Evolutionary conservation across 805 yeast species (phyloP).

Genomic region (Zygoascus biomembranicola): DNA sequence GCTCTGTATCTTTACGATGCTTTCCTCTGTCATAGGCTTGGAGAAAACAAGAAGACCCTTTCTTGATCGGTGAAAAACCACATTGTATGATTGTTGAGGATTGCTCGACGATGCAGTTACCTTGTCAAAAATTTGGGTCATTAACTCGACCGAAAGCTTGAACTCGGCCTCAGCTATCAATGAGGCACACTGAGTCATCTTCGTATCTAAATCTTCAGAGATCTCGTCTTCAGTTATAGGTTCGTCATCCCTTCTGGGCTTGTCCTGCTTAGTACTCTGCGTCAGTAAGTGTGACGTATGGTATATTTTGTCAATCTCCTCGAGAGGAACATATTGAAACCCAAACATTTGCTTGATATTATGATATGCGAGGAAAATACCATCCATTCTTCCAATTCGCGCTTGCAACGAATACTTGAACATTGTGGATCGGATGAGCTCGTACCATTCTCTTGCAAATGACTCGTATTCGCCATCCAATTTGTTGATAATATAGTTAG

Average conservation of each 20-base stretch:
- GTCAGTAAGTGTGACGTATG: constrained; percentile 30
- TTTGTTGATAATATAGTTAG: constrained; percentile 59
- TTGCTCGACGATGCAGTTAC: constrained; percentile 29
- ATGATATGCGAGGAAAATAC: constrained; percentile 87
- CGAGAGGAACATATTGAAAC: constrained; percentile 75
- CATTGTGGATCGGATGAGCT: constrained; percentile 65
- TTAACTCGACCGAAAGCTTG: constrained; percentile 45
- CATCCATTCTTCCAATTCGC: constrained; percentile 94
- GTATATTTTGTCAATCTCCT: constrained; percentile 56
- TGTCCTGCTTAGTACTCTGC: background rate
- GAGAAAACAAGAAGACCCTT: constrained; percentile 23
- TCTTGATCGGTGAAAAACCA: constrained; percentile 18
- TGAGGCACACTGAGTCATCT: constrained; percentile 29
- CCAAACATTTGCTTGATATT: constrained; percentile 77
- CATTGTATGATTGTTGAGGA: constrained; percentile 26
- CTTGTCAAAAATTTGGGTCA: constrained; percentile 38
- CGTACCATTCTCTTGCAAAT: constrained; percentile 72
- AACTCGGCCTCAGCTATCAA: constrained; percentile 63
- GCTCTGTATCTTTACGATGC: constrained; percentile 19
- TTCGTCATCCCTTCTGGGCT: background rate
- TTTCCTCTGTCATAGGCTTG: constrained; percentile 22
- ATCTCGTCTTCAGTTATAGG: background rate
- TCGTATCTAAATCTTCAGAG: constrained; percentile 11
- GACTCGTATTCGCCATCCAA: constrained; percentile 64
- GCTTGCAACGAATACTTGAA: constrained; percentile 87